Base-by-base conservation (phyloP, 208 protist species). In the Strigomonas oncopelti region DNA sequence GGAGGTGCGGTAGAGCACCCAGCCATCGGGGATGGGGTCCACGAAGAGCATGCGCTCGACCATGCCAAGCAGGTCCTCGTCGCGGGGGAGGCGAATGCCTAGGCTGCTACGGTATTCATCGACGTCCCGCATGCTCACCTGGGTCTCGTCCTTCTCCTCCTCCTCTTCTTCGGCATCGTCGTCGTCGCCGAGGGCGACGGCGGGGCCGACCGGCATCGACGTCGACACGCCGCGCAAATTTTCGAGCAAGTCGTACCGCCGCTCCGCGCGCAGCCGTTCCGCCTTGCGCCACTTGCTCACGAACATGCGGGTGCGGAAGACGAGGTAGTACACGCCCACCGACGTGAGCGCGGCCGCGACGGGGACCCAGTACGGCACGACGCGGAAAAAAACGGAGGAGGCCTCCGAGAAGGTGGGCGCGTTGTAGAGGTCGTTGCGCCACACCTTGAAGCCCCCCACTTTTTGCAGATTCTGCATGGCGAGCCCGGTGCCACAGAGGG, bases 1-100 rank as follows among this genome's bases (percentile, higher is more conserved):
- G 29, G 84, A 84, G n/a, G 85, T 93, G 61, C 90, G 90, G 67
- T 91, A 95, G 56, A 95, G 74, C 56, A 92, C 87, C 90, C 90
- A 95, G 0, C 87, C 90, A 42, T 93, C 86, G 0, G 90, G 90
- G 51, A 95, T 85, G n/a, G 76, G 57, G 58, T 95, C 90, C 13
- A 86, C 83, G 54, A 93, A 74, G 13, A 95, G 73, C 85, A 95
- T 91, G 28, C 88, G 78, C 69, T 93, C 86, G 16, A 95, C 79
- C 9, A 93, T 81, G 18, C 67, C 71, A 34, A 92, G 72, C 16
- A 95, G 75, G 61, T 95, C 90, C 71, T 92, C 84, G 58, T 95
- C 90, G 32, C 90, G 90, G 8, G 90, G 87, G 34, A 81, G 72
- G 27, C 80, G 85, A 51, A 95, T 90, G 46, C 90, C 87, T 22